These are phyloP conservation scores for Coemansia sp. DNA, from an alignment of 192 early-diverging fungal genomes.

Conservation along the genomic window DNA sequence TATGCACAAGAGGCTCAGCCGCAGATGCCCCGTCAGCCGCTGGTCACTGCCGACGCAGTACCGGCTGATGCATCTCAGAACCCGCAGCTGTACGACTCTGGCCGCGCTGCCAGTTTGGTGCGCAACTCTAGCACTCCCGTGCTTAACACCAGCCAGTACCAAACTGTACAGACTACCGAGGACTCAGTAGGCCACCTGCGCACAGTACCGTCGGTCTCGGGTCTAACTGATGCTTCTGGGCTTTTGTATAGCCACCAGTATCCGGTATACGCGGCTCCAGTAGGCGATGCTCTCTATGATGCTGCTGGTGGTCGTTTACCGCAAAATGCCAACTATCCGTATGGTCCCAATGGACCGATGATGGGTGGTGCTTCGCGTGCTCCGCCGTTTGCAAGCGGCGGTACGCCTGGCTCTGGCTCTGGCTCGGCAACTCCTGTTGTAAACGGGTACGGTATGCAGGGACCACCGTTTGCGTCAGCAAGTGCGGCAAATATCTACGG, in stretches of 20 bases:
- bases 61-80: constrained; percentile 17
- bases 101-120: constrained; percentile 34
- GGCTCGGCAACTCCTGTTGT: constrained; percentile 21
- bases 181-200: constrained; percentile 9
- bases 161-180: constrained; percentile 26
- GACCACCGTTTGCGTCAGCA: constrained; percentile 21
- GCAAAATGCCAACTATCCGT: constrained; percentile 24
- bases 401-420: constrained; percentile 2
- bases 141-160: constrained; percentile 51
- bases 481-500: constrained; percentile 19
- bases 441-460: constrained; percentile 28
- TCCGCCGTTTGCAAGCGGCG: constrained; percentile 16
- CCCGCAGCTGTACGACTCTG: constrained; percentile 26
- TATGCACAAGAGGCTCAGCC: constrained; percentile 2
- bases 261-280: constrained; percentile 18
- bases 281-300: constrained; percentile 17
- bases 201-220: constrained; percentile 13
- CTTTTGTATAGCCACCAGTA: constrained; percentile 20
- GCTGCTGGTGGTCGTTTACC: constrained; percentile 14
- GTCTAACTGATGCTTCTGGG: constrained; percentile 10
- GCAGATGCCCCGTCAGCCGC: constrained; percentile 13
- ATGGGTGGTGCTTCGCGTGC: constrained; percentile 21
- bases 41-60: constrained; percentile 6
- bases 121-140: constrained; percentile 50
- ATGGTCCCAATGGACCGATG: constrained; percentile 17